These are phyloP conservation scores for Mrakia gelida DNA, from an alignment of 768 basidiomycete genomes.

Conservation along the genomic window DNA sequence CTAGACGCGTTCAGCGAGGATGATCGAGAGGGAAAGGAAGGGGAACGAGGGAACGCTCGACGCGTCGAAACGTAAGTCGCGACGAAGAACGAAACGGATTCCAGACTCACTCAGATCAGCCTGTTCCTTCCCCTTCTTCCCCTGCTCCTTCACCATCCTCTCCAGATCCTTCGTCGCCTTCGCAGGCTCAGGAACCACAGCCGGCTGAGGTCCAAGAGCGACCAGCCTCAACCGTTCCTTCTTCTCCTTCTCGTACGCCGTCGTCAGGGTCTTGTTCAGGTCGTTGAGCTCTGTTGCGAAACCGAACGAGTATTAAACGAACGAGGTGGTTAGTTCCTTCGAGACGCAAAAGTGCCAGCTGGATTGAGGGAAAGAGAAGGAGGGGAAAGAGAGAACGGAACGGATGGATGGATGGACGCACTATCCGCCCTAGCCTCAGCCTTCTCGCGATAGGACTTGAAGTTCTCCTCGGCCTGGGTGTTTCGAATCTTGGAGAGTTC, in stretches of 20 bases:
- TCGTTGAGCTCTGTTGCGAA: conserved; percentile 20
- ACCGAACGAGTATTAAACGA: too few species aligned
- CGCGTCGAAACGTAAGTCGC: too few species aligned
- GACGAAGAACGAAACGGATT: background rate
- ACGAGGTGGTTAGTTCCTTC: too few species aligned
- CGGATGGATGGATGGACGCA: background rate
- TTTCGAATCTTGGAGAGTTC: conserved; percentile 21
- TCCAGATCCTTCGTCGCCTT: conserved; percentile 14
- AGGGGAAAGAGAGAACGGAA: background rate
- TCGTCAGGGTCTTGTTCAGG: conserved; percentile 12
- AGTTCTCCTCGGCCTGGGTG: conserved; percentile 20
- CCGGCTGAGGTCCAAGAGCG: conserved; percentile 1
- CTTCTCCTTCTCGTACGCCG: conserved; percentile 23
- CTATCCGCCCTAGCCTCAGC: conserved; percentile 19
- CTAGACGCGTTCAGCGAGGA: too few species aligned
- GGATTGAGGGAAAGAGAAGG: background rate
- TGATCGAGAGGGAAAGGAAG: too few species aligned
- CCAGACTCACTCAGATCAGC: conserved; percentile 15
- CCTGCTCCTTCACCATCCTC: conserved; percentile 11
- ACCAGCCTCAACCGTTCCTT: background rate
- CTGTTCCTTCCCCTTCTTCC: conserved; percentile 12
- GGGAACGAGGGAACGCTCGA: background rate
- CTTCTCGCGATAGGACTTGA: conserved; percentile 17
- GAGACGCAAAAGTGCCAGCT: too few species aligned
- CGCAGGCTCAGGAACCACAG: conserved; percentile 3